Evolutionary conservation across 106 monocot species (phyloP).

Genomic region (Ottelia alismoides): DNA sequence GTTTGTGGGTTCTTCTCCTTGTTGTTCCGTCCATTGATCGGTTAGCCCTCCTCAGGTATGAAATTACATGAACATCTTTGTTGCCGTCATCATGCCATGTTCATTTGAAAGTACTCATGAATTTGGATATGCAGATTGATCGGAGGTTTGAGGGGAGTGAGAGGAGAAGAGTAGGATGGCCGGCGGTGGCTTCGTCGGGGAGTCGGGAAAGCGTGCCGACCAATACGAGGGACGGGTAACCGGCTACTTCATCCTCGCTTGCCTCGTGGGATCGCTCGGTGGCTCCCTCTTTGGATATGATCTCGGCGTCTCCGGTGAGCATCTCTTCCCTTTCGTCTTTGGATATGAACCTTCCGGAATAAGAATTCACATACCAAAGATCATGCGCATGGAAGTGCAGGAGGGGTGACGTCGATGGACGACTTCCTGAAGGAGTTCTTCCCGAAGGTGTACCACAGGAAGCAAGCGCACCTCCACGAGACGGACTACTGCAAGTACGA

Average conservation of each 20-base stretch:
- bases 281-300: constrained; percentile 73
- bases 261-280: constrained; percentile 52
- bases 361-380: no score
- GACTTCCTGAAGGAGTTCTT: constrained; percentile 43
- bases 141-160: not conserved
- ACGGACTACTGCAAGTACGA: constrained; percentile 44
- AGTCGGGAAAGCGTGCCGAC: constrained; percentile 32
- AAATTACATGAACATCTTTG: no score
- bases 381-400: constrained; percentile 4
- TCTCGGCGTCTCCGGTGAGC: constrained; percentile 62
- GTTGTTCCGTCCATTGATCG: no score
- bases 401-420: constrained; percentile 46
- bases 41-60: no score
- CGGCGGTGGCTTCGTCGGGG: constrained; percentile 33
- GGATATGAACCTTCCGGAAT: not conserved
- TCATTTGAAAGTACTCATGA: no score
- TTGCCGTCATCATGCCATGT: no score
- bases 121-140: no score
- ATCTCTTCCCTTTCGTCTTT: not conserved
- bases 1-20: no score
- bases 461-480: constrained; percentile 13
- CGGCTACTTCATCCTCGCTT: constrained; percentile 46
- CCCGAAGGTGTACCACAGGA: constrained; percentile 24
- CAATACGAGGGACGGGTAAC: constrained; percentile 51
- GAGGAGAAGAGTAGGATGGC: constrained; percentile 28